A percentile compares a stretch with the other conserved stretches of the same genome.
Evolutionary conservation across 768 basidiomycete genomes (phyloP).

Genomic region (Auriscalpium vulgare): DNA sequence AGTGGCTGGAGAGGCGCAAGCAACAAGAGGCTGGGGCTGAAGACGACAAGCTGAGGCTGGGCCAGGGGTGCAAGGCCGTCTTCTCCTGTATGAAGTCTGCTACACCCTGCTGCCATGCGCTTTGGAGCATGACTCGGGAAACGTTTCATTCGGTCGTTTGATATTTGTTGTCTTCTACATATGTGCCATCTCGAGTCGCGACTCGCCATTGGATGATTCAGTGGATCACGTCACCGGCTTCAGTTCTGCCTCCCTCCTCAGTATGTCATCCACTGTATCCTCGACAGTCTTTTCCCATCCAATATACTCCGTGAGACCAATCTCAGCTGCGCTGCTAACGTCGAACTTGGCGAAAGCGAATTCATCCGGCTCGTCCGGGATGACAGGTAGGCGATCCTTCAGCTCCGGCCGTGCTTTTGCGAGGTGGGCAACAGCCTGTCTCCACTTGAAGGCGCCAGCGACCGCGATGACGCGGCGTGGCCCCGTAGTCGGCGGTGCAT

Average conservation of each 20-base stretch:
- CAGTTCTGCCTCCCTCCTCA: background rate
- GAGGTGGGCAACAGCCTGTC: conserved; percentile 17
- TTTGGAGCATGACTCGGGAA: too few relatives aligned
- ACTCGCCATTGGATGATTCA: too few relatives aligned
- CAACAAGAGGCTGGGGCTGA: too few relatives aligned
- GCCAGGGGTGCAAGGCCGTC: too few relatives aligned
- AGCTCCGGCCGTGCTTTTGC: conserved; percentile 14
- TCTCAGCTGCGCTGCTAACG: background rate
- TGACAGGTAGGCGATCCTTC: background rate
- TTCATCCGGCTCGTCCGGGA: background rate
- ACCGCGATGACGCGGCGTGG: conserved; percentile 19
- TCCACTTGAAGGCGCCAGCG: conserved; percentile 13
- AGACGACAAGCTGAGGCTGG: too few relatives aligned
- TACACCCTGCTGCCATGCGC: too few relatives aligned
- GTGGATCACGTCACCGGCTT: too few relatives aligned
- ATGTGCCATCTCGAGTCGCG: too few relatives aligned
- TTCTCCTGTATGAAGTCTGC: too few relatives aligned
- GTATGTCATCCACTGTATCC: background rate
- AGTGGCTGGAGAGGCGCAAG: too few relatives aligned
- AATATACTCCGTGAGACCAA: background rate
- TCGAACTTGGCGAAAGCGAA: background rate
- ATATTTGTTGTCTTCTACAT: too few relatives aligned
- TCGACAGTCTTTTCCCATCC: background rate
- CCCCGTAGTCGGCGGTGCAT: conserved; percentile 8
- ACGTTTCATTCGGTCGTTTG: too few relatives aligned